Evolutionary conservation across 1,139 yeast genomes (phyloP).

Genomic region (Yarrowia galli): DNA sequence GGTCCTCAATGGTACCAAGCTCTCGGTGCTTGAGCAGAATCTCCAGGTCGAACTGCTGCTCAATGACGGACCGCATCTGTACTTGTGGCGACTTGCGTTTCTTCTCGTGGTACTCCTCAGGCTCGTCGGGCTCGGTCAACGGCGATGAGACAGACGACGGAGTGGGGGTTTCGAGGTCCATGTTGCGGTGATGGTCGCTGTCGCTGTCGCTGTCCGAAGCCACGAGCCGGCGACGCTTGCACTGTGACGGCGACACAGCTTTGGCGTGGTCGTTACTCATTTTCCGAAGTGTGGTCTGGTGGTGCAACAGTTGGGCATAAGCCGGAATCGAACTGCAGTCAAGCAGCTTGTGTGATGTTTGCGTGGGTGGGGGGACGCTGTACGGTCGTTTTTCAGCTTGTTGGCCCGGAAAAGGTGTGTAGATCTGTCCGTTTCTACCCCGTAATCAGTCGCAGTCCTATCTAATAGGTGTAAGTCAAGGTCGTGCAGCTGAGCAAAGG

Average conservation of each 20-base stretch:
- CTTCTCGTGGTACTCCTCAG: slow-evolving; percentile 17
- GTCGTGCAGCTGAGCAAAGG: slow-evolving; percentile 35
- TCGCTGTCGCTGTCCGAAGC: slow-evolving; percentile 28
- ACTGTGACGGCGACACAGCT: slow-evolving; percentile 14
- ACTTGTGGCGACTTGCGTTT: slow-evolving; percentile 19
- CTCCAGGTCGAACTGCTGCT: slow-evolving; percentile 69
- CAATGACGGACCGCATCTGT: slow-evolving; percentile 44
- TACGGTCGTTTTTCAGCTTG: slow-evolving; percentile 15
- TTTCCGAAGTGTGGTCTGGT: slow-evolving; percentile 5
- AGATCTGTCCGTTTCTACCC: slow-evolving; percentile 12
- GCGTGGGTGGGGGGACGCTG: slow-evolving; percentile 1
- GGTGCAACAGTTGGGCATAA: slow-evolving; percentile 25
- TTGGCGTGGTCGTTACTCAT: slow-evolving; percentile 20
- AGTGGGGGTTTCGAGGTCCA: slow-evolving; percentile 31
- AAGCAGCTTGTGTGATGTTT: neutral
- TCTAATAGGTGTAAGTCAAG: slow-evolving; percentile 1
- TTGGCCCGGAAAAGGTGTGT: neutral
- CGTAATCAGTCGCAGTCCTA: neutral
- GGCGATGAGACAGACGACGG: slow-evolving; percentile 29
- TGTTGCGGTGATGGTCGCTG: slow-evolving; percentile 32
- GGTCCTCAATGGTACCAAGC: slow-evolving; percentile 63
- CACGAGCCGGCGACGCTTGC: slow-evolving; percentile 34
- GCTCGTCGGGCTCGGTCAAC: slow-evolving; percentile 32
- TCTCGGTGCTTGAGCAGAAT: slow-evolving; percentile 75
- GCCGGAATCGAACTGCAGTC: slow-evolving; percentile 36